Evolutionary conservation across 2,329 filamentous ascomycete genomes (phyloP), one percentile per base, ranked within the genome.

Genomic region (Dactylellina drechsleri): DNA sequence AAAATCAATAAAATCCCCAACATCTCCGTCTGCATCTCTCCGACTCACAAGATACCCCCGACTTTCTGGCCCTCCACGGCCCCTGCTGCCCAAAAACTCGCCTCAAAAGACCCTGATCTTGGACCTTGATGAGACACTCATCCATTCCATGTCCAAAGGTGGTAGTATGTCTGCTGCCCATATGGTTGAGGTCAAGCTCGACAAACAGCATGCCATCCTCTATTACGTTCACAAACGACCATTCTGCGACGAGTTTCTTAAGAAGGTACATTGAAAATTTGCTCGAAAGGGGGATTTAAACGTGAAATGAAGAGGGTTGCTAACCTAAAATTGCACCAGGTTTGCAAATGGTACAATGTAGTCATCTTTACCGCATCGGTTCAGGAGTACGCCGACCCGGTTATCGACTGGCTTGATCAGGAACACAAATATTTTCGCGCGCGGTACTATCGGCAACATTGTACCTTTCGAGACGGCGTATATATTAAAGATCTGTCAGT

Each of bases 201-300:
- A 91, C 81, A 90, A 90, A 70, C 94, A 97, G 80, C 93, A 99
- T 81, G 95, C 95, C 0, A 98, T 99, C 78, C 84, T 99, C 76
- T 99, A 99, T 84, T 99, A 97, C 85, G 95, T 99, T 60, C 95
- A 99, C 84, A 98, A 99, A 83, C 90, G 95, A 77, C 95, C 95
- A 41, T 91, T 95, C 81, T 99, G 95, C 82, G 95, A 99, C 82
- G 94, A 98, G 79, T 99, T 99, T 81, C 83, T 99, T 80, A 90
- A 93, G 80, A 92, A 91, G 84, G 89, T 91, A 83, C 15, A 16
- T 10, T 3, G n/a, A 7, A 13, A 20, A 18, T 83, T 10, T 56
- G 84, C 12, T 31, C 16, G 23, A 13, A 10, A 16, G 16, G n/a
- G 43, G 13, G 53, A n/a, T 36, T 15, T 20, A 4, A n/a, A 20